Base-by-base conservation (phyloP, 1,139 yeast species). In the Protomyces inundatus region DNA sequence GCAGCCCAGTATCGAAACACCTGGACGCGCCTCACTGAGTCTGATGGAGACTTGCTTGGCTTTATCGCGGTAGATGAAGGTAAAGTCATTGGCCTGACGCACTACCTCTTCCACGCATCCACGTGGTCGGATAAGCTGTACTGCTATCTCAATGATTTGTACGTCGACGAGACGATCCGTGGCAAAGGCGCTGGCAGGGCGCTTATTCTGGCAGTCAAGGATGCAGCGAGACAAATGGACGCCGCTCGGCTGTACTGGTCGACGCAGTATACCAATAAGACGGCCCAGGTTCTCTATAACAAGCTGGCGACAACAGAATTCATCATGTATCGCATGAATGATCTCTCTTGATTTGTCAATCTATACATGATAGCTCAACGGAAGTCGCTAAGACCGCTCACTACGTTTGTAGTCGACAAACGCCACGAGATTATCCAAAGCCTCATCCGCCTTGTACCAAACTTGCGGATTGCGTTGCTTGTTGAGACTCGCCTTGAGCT, bases 401-500 rank as follows among this genome's bases (percentile, higher is more conserved):
- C 71, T 71, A 64, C 73, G 70, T 71, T 93, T 93, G 76, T 93
- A 93, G 65, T 82, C 83, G 65, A 91, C 83, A 73, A 93, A 93
- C 66, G 95, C 80, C 7, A 81, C 84, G 70, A 91, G 76, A 70
- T 88, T 90, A 61, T 76, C 75, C 71, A 84, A 79, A 0, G 86
- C 83, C 67, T 88, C 95, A 65, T 86, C 88, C 37, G 87, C 88
- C 68, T 80, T 81, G n/a, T 75, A 76, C 72, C 88, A 85, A 69
- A 88, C 77, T 55, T 78, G 81, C 0, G 80, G 77, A 62, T 82
- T 76, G 69, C 80, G 82, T 68, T 87, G 84, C 73, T 84, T 87
- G 74, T 90, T 96, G 54, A 90, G 82, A 69, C 82, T 82, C 73
- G 81, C 83, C 69, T 86, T 79, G 34, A 78, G 78, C 64, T 81